A percentile compares a stretch with the other conserved stretches of the same genome.
Conservation (phyloP, 768 basidiomycete genomes). For the Podaxis rugospora region DNA sequence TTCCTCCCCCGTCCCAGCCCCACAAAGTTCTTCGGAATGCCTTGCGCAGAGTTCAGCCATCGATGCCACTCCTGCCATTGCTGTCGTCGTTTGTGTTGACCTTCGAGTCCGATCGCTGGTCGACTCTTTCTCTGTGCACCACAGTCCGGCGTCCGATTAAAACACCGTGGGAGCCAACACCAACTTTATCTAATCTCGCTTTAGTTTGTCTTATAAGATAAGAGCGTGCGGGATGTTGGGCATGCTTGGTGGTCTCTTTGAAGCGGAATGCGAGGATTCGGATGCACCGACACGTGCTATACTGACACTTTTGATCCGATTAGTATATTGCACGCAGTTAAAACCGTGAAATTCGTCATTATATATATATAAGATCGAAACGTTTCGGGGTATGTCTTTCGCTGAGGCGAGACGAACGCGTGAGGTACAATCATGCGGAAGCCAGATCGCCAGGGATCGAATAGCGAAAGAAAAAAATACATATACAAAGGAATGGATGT, state of each 20-base stretch:
- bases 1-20: constrained; percentile 16
- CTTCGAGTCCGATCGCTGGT: neutral
- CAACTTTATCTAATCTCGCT: neutral
- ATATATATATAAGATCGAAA: neutral
- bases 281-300: neutral
- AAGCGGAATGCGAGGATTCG: neutral
- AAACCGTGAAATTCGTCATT: neutral
- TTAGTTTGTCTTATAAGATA: neutral
- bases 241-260: neutral
- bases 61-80: neutral
- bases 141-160: neutral
- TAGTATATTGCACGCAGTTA: neutral
- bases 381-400: constrained; percentile 1
- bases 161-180: constrained; percentile 2
- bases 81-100: neutral
- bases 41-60: neutral
- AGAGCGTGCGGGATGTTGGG: neutral
- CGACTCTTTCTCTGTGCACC: neutral
- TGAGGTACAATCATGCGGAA: neutral
- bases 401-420: neutral
- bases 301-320: neutral
- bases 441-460: neutral
- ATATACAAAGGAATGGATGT: neutral
- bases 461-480: neutral
- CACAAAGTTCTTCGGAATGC: neutral